Evolutionary conservation across 192 early-diverging fungal species (phyloP), one percentile per base, ranked within the genome.

Genomic region (Podila minutissima): DNA sequence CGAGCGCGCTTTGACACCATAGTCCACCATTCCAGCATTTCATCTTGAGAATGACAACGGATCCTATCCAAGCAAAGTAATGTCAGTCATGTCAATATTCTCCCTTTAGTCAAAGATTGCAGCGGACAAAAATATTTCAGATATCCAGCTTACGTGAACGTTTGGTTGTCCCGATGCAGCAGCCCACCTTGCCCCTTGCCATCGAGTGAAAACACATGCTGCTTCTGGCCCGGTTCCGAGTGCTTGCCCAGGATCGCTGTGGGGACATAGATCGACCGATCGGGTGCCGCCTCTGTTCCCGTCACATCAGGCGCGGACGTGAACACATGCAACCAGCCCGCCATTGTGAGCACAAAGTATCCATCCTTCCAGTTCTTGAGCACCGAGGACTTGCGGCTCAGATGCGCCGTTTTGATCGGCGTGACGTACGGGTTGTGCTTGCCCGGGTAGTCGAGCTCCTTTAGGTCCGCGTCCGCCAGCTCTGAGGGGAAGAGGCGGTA

Each of bases 291-390:
- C 7, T 75, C 41, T 13, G 41, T 46, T 46, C 41, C 82, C 19
- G 81, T 60, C 2, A 58, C 73, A 1, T 62, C 26, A n/a, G 69
- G 66, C 4, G 64, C 50, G 0, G 69, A 64, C 7, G 53, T 29
- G 51, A 87, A 87, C 7, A 85, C 77, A 67, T 87, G 84, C 20
- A 87, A 31, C 72, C 82, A 87, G 0, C 84, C 84, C 19, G 72
- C 81, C 62, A 59, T 72, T 4, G 83, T 86, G 35, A 88, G 51
- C 17, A 86, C 78, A 82, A 84, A 88, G 51, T 51, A 85, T 1
- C 83, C 73, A 7, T 86, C 79, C 32, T 70, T 75, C 66, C 74
- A 88, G 50, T 79, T 74, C 62, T 83, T 85, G 29, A 85, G 66
- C 2, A 88, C 82, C 9, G 82, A 76, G 24, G 78, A 84, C 8